Percentiles rank a stretch among this genome's conserved stretches.
Evolutionary conservation across 1,284 basidiomycete genomes (phyloP).

Genomic region (Volvariella surrecta): DNA sequence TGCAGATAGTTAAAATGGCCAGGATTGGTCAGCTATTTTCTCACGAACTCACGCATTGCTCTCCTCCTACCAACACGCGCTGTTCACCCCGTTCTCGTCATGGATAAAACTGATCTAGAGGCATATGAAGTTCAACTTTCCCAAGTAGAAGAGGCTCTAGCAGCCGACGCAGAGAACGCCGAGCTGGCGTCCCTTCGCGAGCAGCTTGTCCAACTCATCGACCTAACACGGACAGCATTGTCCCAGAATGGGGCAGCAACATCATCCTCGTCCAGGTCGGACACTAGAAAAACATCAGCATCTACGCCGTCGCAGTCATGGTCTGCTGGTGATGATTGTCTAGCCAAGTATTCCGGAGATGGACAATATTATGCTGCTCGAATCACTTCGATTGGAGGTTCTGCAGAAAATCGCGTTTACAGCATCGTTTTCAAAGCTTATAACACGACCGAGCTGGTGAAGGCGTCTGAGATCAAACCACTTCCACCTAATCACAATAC

Average conservation of each 20-base stretch:
- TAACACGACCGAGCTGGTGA: conserved; percentile 88
- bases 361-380: conserved; percentile 88
- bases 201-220: conserved; percentile 87
- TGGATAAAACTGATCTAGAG: conserved; percentile 78
- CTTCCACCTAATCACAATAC: conserved; percentile 49
- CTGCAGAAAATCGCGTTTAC: conserved; percentile 79
- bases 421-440: conserved; percentile 95
- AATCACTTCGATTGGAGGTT: conserved; percentile 83
- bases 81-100: conserved; percentile 16
- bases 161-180: conserved; percentile 73
- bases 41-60: conserved; percentile 2
- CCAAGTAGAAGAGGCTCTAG: conserved; percentile 84
- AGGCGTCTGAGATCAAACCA: conserved; percentile 63
- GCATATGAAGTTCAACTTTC: conserved; percentile 85
- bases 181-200: conserved; percentile 72
- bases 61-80: conserved; percentile 1
- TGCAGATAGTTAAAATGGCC: not conserved
- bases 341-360: conserved; percentile 88
- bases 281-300: conserved; percentile 42
- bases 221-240: conserved; percentile 73
- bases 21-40: not conserved
- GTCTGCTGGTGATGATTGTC: conserved; percentile 86
- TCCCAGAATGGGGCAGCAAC: conserved; percentile 53
- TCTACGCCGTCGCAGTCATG: conserved; percentile 45
- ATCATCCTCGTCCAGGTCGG: conserved; percentile 46